phyloP scores from a whole-genome alignment of 2,329 filamentous ascomycete species.

The Lizonia empirigonia region DNA sequence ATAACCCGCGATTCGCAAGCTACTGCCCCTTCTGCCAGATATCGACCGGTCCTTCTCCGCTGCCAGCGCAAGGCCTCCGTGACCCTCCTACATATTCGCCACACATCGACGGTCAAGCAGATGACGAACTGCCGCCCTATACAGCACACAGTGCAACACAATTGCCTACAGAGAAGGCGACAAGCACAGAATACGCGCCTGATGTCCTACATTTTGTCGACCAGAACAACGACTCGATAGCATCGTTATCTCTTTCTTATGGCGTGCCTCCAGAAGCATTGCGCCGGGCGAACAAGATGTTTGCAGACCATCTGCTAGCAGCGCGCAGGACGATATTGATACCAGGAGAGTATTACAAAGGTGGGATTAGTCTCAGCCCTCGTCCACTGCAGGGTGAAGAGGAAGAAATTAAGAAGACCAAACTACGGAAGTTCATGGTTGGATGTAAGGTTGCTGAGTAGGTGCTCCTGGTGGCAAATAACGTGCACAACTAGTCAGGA shows the following conservation, averaged over 20 bases:
- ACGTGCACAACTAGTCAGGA: background rate
- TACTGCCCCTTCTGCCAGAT: slow-evolving; percentile 80
- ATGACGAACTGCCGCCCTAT: slow-evolving; percentile 55
- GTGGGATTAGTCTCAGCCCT: slow-evolving; percentile 70
- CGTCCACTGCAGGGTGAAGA: slow-evolving; percentile 75
- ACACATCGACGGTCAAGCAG: slow-evolving; percentile 38
- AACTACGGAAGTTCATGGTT: slow-evolving; percentile 79
- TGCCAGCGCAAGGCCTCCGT: slow-evolving; percentile 65
- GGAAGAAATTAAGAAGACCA: slow-evolving; percentile 71
- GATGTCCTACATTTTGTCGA: slow-evolving; percentile 78
- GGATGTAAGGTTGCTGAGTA: slow-evolving; percentile 77
- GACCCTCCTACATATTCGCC: slow-evolving; percentile 70
- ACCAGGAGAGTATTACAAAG: slow-evolving; percentile 71
- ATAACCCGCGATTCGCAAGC: slow-evolving; percentile 69
- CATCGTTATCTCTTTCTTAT: slow-evolving; percentile 73
- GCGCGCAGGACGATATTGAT: slow-evolving; percentile 74
- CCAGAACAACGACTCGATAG: slow-evolving; percentile 69
- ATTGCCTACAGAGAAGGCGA: slow-evolving; percentile 39
- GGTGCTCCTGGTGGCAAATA: slow-evolving; percentile 36
- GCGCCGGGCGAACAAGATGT: slow-evolving; percentile 70
- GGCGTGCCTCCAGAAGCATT: slow-evolving; percentile 68
- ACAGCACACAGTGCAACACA: slow-evolving; percentile 42
- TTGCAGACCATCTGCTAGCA: slow-evolving; percentile 71
- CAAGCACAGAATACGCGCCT: slow-evolving; percentile 50
- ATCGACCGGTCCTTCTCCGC: slow-evolving; percentile 63